Evolutionary conservation across 1,139 yeast species (phyloP).

Genomic region (Meyerozyma smithsonii): DNA sequence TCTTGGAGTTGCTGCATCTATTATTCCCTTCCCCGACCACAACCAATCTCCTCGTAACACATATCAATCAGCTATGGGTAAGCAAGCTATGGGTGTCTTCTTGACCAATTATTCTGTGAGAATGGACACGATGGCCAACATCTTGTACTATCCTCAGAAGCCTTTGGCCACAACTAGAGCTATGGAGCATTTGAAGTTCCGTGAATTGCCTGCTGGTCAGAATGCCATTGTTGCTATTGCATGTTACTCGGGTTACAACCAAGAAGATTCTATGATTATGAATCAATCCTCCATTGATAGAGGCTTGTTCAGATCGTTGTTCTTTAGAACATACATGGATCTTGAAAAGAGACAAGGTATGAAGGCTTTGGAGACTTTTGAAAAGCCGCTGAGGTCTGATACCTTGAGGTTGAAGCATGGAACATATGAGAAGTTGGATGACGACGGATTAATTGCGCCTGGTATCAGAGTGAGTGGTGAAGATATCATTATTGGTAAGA

Average conservation of each 20-base stretch:
- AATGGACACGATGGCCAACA: conserved; percentile 99
- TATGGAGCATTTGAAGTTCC: conserved; percentile 94
- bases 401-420: conserved; percentile 95
- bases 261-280: conserved; percentile 99
- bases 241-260: conserved; percentile 97
- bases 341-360: conserved; percentile 98
- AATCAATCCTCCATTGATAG: conserved; percentile 96
- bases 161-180: conserved; percentile 99
- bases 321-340: conserved; percentile 97
- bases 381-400: conserved; percentile 91
- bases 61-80: conserved; percentile 99
- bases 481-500: conserved; percentile 96
- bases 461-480: conserved; percentile 99
- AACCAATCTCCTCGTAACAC: conserved; percentile 99
- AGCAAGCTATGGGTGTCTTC: conserved; percentile 99
- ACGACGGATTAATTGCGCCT: conserved; percentile 96
- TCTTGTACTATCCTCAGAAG: conserved; percentile 94
- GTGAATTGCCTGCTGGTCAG: conserved; percentile 99
- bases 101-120: conserved; percentile 92
- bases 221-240: conserved; percentile 97
- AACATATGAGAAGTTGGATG: conserved; percentile 95
- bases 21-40: conserved; percentile 99
- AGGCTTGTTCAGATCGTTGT: conserved; percentile 91
- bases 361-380: conserved; percentile 95
- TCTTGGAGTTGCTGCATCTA: conserved; percentile 96